phyloP scores from a whole-genome alignment of 495 filamentous ascomycete species.

The Penicillium paradoxum region DNA sequence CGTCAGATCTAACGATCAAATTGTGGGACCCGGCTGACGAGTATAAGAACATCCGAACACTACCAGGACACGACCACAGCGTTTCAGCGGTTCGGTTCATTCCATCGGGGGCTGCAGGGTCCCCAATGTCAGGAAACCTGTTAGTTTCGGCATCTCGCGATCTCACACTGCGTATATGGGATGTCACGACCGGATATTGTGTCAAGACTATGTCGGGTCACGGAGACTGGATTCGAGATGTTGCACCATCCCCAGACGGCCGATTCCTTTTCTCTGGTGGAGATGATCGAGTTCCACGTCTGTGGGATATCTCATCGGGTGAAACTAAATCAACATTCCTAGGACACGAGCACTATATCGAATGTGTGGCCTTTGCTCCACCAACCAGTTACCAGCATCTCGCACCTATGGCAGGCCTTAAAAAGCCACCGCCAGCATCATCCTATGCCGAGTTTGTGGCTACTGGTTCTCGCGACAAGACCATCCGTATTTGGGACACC shows the following conservation, averaged over 20 bases:
- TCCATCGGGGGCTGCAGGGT: slow-evolving; percentile 62
- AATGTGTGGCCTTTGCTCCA: slow-evolving; percentile 88
- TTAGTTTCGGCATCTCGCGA: slow-evolving; percentile 81
- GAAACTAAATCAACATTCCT: slow-evolving; percentile 77
- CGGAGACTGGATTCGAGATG: slow-evolving; percentile 88
- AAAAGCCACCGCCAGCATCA: slow-evolving; percentile 63
- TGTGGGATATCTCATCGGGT: slow-evolving; percentile 71
- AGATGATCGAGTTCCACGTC: slow-evolving; percentile 71
- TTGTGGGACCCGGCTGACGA: slow-evolving; percentile 92
- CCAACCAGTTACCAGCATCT: slow-evolving; percentile 71
- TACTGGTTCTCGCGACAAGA: slow-evolving; percentile 87
- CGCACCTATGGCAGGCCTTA: slow-evolving; percentile 74
- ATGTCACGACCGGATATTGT: slow-evolving; percentile 88
- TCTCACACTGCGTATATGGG: slow-evolving; percentile 83
- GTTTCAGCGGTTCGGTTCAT: slow-evolving; percentile 89
- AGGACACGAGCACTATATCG: slow-evolving; percentile 84
- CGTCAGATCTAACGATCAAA: slow-evolving; percentile 88
- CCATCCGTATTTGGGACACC: slow-evolving; percentile 84
- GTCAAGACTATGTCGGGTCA: slow-evolving; percentile 54
- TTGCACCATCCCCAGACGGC: slow-evolving; percentile 81
- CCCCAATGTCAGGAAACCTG: slow-evolving; percentile 55
- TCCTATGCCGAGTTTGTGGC: slow-evolving; percentile 86
- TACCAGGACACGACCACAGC: slow-evolving; percentile 90
- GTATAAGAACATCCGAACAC: slow-evolving; percentile 91
- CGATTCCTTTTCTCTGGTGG: slow-evolving; percentile 81